Evolutionary conservation across 164 flowering plant species (phyloP).

Genomic region (Piper longum): DNA sequence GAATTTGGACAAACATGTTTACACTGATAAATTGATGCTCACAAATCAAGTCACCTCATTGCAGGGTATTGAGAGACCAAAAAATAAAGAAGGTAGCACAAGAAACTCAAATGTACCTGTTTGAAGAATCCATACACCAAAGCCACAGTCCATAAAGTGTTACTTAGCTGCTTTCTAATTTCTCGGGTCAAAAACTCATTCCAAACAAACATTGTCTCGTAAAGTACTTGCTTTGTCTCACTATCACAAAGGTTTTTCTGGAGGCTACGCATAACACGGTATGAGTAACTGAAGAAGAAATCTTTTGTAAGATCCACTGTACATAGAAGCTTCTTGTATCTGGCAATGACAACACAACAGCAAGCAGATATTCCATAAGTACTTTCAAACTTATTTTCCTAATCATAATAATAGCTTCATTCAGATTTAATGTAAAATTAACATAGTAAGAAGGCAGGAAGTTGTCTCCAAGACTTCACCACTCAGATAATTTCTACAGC

Average conservation of each 20-base stretch:
- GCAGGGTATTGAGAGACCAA: no score
- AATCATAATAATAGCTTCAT: no score
- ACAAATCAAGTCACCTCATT: neutral
- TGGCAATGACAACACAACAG: constrained; percentile 24
- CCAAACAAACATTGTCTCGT: constrained; percentile 98
- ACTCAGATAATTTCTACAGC: no score
- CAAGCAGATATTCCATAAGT: constrained; percentile 18
- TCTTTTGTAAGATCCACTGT: constrained; percentile 93
- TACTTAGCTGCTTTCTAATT: constrained; percentile 59
- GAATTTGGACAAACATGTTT: no score
- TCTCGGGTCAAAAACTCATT: constrained; percentile 84
- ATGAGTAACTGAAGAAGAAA: constrained; percentile 99
- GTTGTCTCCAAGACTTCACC: no score
- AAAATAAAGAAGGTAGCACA: no score
- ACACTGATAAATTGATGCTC: no score
- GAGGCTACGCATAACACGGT: constrained; percentile 84
- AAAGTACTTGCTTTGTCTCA: constrained; percentile 35
- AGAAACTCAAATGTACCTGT: constrained; percentile 38
- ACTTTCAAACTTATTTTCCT: neutral
- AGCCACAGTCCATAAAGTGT: constrained; percentile 86
- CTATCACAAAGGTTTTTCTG: constrained; percentile 63
- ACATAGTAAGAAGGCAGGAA: no score
- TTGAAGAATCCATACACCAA: constrained; percentile 89
- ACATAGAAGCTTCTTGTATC: constrained; percentile 98
- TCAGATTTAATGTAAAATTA: no score